Evolutionary conservation across 768 basidiomycete species (phyloP), one percentile per base, ranked within the genome.

Genomic region (Panus rudis): DNA sequence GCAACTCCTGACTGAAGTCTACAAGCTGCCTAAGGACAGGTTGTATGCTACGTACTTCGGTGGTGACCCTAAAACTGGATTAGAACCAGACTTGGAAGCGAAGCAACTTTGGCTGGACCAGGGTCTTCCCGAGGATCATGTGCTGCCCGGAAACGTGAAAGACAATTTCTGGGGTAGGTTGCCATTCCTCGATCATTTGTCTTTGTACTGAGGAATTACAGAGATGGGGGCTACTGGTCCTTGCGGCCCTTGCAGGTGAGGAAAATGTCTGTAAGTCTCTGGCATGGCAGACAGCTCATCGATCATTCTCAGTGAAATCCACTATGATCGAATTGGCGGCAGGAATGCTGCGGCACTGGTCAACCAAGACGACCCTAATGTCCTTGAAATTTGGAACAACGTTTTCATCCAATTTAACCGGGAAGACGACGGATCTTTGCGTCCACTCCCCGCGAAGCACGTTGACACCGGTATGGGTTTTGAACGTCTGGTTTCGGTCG

Each of bases 391-490:
- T 52, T 99, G 96, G 96, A 99, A 99, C 70, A 97, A 96, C 61
- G 96, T 99, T 44, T 99, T 97, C 62, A 98, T 99, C 59, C 93
- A 97, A 57, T 99, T 87, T 71, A 98, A 99, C 61, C 87, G 96
- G 37, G 94, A 98, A 63, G 76, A 79, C 33, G 87, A 93, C 45
- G 85, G 87, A 30, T 78, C 81, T 16, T 75, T 99, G 13, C 79
- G 76, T 41, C 47, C 76, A 1, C 75, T 99, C 12, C 96, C 96
- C 20, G 78, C 83, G 24, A 92, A 92, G 64, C 96, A 99, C 55
- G 88, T 99, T 49, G 96, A 99, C 60, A 99, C 96, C 5, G 96
- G 96, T 39, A 92, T 99, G 93, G 96, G 96, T 32, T 99, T 96
- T 63, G 96, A 99, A 63, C 89, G 96, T 41, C 72, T 99, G 22